A percentile compares a stretch with the other conserved stretches of the same genome.
These are phyloP conservation scores for Phytophthora pini DNA, from an alignment of 352 stramenopile species.

Conservation along the genomic window DNA sequence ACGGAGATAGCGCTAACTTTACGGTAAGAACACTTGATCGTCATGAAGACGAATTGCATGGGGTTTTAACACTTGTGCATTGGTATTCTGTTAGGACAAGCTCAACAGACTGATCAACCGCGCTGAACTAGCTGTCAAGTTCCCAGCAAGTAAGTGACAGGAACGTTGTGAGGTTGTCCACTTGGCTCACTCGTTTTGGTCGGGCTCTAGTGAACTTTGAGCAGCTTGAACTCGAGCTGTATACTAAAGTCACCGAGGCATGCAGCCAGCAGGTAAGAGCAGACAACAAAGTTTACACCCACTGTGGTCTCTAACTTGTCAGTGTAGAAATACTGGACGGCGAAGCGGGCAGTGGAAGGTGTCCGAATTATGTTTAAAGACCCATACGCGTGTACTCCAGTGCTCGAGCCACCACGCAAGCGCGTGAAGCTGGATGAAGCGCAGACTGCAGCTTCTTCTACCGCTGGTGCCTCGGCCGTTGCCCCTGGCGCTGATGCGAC, in stretches of 20 bases:
- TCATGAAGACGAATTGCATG: not conserved
- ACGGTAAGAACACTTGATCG: conserved; percentile 44
- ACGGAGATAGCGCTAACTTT: conserved; percentile 77
- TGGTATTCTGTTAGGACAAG: conserved; percentile 66
- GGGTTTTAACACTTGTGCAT: not conserved
- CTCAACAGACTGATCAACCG: conserved; percentile 85
- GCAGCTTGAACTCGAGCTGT: conserved; percentile 83
- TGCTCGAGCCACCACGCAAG: conserved; percentile 78
- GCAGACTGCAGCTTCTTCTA: conserved; percentile 10
- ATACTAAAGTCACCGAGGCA: conserved; percentile 67
- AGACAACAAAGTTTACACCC: not conserved
- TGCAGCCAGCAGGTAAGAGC: conserved; percentile 58
- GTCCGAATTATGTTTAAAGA: conserved; percentile 85
- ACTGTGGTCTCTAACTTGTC: not conserved
- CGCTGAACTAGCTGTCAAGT: conserved; percentile 84
- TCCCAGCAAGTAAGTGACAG: conserved; percentile 51
- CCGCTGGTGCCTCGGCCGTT: conserved; percentile 4
- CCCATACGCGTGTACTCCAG: conserved; percentile 66
- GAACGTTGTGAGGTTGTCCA: too few species aligned
- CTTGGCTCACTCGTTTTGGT: not conserved
- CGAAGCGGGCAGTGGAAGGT: conserved; percentile 76
- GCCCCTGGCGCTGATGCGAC: conserved; percentile 18
- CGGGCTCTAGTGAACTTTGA: conserved; percentile 76
- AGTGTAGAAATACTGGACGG: conserved; percentile 69
- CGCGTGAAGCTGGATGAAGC: conserved; percentile 63